Evolutionary conservation across 345 rosid genomes (phyloP).

Genomic region (Acer saccharum): DNA sequence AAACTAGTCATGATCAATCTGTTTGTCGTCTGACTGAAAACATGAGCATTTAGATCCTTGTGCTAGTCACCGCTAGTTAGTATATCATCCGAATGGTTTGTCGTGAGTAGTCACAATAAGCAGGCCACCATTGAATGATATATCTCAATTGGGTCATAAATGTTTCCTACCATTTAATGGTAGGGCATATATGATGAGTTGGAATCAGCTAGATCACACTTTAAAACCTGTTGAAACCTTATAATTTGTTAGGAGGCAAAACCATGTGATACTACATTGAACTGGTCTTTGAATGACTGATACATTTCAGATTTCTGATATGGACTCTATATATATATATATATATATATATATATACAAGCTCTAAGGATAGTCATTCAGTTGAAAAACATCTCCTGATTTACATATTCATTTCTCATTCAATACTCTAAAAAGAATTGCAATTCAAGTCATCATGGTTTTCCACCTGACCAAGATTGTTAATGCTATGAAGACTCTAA

Average conservation of each 20-base stretch:
- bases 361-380: background rate
- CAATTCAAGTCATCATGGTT: slow-evolving; percentile 7
- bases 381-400: background rate
- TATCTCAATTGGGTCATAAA: slow-evolving; percentile 2
- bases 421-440: background rate
- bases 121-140: background rate
- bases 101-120: background rate
- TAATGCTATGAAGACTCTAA: slow-evolving; percentile 15
- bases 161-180: background rate
- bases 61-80: background rate
- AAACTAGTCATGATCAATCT: background rate
- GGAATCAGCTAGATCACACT: background rate
- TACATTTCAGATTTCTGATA: background rate
- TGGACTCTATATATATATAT: background rate
- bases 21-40: background rate
- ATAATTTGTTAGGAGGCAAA: background rate
- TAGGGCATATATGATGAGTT: slow-evolving; percentile 4
- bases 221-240: background rate
- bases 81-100: slow-evolving; percentile 1
- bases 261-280: slow-evolving; percentile 17
- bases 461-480: slow-evolving; percentile 12
- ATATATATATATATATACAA: background rate
- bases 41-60: background rate
- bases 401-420: background rate
- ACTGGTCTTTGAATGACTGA: background rate